Evolutionary conservation across 257 asterid genomes (phyloP).

Genomic region (Misopates orontium): DNA sequence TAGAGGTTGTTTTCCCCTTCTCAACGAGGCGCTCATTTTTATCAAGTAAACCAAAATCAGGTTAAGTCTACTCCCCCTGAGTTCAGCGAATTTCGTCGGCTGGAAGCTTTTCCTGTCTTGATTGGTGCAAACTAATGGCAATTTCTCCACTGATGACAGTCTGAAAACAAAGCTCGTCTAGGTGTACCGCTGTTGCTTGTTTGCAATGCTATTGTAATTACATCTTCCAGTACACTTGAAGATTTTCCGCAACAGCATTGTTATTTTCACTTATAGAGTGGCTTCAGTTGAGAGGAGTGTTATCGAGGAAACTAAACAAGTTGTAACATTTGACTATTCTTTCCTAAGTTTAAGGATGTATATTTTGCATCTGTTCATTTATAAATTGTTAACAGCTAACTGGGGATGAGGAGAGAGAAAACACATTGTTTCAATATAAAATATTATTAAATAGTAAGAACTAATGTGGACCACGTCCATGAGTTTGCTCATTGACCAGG

Average conservation of each 20-base stretch:
- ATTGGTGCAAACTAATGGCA: slow-evolving; percentile 17
- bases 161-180: slow-evolving; percentile 9
- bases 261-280: not conserved
- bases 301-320: not conserved
- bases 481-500: no score
- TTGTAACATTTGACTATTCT: not conserved
- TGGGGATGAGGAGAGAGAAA: no score
- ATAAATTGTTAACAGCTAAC: not conserved
- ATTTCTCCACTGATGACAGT: slow-evolving; percentile 8
- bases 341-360: not conserved
- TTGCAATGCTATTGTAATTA: not conserved
- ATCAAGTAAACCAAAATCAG: slow-evolving; percentile 53
- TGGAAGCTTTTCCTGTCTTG: slow-evolving; percentile 13
- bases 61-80: slow-evolving; percentile 38
- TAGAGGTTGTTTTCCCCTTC: slow-evolving; percentile 64
- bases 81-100: slow-evolving; percentile 10
- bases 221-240: not conserved
- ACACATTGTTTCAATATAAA: no score
- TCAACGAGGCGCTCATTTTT: slow-evolving; percentile 71
- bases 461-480: no score
- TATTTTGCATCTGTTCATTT: not conserved
- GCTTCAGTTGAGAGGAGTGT: not conserved
- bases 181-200: no score
- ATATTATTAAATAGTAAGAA: no score
- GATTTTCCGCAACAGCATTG: not conserved